phyloP scores from a whole-genome alignment of 257 asterid species.

The Apocynum venetum region DNA sequence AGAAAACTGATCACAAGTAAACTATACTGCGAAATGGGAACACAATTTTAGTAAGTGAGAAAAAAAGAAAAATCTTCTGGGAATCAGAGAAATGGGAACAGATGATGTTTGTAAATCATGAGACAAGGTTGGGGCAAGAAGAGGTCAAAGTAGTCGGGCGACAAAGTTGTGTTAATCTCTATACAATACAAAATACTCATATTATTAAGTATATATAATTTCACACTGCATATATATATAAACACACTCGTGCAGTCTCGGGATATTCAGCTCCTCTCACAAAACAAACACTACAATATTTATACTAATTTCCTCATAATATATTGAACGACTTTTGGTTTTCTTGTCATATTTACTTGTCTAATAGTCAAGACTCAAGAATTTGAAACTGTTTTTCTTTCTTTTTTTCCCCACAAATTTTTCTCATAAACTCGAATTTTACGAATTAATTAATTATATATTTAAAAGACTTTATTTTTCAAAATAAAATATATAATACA shows the following conservation, averaged over 20 bases:
- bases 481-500: too few species aligned
- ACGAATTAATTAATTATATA: too few species aligned
- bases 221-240: not conserved
- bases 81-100: conserved; percentile 3
- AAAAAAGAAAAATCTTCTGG: not conserved
- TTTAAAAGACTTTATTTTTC: too few species aligned
- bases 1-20: not conserved
- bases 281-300: not conserved
- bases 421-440: too few species aligned
- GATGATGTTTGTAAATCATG: conserved; percentile 27
- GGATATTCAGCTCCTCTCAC: not conserved
- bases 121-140: conserved; percentile 35
- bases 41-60: too few species aligned
- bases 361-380: not conserved
- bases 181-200: not conserved
- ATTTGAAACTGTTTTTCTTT: not conserved
- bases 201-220: not conserved
- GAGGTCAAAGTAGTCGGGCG: conserved; percentile 37
- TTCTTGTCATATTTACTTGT: conserved; percentile 5
- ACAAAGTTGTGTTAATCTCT: conserved; percentile 8
- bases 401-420: not conserved
- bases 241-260: conserved; percentile 10
- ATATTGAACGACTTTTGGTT: not conserved
- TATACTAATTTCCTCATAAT: not conserved
- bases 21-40: too few species aligned